Conservation (phyloP, 2,329 filamentous ascomycete genomes). For the Nigrospora osmanthi region DNA sequence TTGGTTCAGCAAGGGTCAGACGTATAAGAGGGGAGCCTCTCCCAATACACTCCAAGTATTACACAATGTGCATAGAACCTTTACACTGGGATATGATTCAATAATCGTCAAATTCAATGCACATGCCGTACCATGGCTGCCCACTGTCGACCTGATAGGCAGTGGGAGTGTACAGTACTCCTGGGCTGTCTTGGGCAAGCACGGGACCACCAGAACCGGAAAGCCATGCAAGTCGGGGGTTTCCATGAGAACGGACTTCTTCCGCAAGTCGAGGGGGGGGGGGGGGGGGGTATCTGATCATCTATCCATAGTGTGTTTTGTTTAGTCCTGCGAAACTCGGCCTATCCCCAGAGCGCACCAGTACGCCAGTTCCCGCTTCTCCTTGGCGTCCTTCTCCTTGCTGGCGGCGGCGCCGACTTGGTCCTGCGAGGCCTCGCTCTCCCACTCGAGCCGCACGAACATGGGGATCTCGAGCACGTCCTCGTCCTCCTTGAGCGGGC, state of each 20-base stretch:
- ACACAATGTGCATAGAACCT: too few species aligned
- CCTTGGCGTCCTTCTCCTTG: conserved; percentile 54
- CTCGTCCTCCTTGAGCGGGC: conserved; percentile 49
- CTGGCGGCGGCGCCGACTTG: conserved; percentile 56
- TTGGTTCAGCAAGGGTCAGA: background rate
- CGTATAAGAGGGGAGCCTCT: background rate
- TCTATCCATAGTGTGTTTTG: conserved; percentile 9
- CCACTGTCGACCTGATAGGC: too few species aligned
- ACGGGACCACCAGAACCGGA: too few species aligned
- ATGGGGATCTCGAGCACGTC: conserved; percentile 81
- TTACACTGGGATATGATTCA: too few species aligned
- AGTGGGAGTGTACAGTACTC: too few species aligned
- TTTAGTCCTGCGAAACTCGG: conserved; percentile 53
- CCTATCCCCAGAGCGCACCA: conserved; percentile 92
- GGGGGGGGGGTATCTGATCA: background rate
- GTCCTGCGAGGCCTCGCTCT: conserved; percentile 55
- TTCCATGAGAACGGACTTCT: too few species aligned
- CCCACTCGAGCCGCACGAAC: conserved; percentile 89
- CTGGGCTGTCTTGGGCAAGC: too few species aligned
- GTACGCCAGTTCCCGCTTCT: conserved; percentile 85
- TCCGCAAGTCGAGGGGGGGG: too few species aligned
- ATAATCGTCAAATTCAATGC: too few species aligned
- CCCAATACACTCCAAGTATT: too few species aligned
- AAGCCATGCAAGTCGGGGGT: too few species aligned
- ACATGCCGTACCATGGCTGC: too few species aligned